A percentile compares a stretch with the other conserved stretches of the same genome.
Conservation (phyloP, 2,329 filamentous ascomycete species). For the Aspergillus sp. region DNA sequence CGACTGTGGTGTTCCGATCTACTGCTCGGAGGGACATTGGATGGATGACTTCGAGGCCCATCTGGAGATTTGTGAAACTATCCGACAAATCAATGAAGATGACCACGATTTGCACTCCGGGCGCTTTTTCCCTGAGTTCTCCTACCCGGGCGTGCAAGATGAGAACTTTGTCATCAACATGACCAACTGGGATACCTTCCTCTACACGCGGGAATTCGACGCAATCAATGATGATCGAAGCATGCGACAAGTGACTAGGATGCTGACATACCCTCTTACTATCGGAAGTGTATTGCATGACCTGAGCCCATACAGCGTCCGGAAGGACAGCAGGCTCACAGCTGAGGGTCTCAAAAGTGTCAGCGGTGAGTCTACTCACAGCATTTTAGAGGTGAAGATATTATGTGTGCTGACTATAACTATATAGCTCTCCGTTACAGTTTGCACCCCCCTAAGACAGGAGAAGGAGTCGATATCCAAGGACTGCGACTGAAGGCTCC, state of each 20-base stretch:
- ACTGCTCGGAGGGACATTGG: constrained; percentile 93
- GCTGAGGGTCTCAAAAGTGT: constrained; percentile 89
- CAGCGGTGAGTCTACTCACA: constrained; percentile 61
- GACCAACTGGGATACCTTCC: constrained; percentile 96
- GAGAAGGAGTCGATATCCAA: constrained; percentile 68
- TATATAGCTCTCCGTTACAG: constrained; percentile 78
- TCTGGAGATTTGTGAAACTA: constrained; percentile 83
- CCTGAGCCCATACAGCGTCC: constrained; percentile 83
- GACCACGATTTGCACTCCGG: constrained; percentile 92
- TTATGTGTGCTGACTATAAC: constrained; percentile 10
- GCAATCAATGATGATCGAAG: constrained; percentile 87
- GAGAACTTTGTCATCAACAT: constrained; percentile 93
- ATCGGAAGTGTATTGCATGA: constrained; percentile 90
- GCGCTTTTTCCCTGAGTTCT: constrained; percentile 87
- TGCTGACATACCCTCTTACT: constrained; percentile 90
- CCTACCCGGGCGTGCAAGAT: constrained; percentile 83
- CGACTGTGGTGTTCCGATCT: constrained; percentile 89
- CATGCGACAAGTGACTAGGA: constrained; percentile 86
- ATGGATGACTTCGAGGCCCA: constrained; percentile 93
- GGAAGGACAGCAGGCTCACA: constrained; percentile 70
- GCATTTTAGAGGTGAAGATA: not conserved
- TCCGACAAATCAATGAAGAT: constrained; percentile 94
- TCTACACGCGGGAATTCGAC: constrained; percentile 87
- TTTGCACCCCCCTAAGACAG: constrained; percentile 78
- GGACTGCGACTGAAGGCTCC: constrained; percentile 80